phyloP scores from a whole-genome alignment of 441 rosid species.

The Syzygium malaccense region DNA sequence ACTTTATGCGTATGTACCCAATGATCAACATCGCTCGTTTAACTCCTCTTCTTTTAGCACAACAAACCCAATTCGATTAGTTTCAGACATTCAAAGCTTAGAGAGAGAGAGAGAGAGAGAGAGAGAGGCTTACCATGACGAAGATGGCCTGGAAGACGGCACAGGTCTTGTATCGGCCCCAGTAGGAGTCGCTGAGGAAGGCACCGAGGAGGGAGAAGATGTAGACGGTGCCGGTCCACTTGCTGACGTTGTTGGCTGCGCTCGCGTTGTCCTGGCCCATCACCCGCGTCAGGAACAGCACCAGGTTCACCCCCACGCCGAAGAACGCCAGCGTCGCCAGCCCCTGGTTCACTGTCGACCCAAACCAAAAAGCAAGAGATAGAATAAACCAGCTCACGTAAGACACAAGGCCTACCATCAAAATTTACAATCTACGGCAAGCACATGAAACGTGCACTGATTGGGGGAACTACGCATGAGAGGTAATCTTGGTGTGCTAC shows the following conservation, averaged over 20 bases:
- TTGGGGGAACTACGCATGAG: not conserved
- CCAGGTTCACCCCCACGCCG: slow-evolving; percentile 9
- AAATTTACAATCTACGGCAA: no score
- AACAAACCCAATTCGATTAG: not conserved
- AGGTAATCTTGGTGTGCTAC: not conserved
- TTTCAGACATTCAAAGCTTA: not conserved
- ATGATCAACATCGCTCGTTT: not conserved
- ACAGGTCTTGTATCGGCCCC: slow-evolving; percentile 7
- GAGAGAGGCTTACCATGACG: not conserved
- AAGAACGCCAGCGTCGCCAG: slow-evolving; percentile 7
- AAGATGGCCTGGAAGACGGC: slow-evolving; percentile 9
- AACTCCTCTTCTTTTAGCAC: not conserved
- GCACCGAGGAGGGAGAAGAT: slow-evolving; percentile 6
- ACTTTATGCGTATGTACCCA: not conserved
- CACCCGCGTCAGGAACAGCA: slow-evolving; percentile 7
- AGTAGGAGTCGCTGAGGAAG: slow-evolving; percentile 6
- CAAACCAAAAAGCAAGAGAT: not conserved
- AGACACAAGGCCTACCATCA: not conserved
- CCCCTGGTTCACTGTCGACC: slow-evolving; percentile 5
- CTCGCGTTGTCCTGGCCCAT: slow-evolving; percentile 11
- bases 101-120: not conserved
- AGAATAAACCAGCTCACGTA: not conserved
- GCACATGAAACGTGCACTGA: no score
- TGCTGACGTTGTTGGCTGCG: slow-evolving; percentile 11
- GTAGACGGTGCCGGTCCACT: slow-evolving; percentile 13